These are phyloP conservation scores for Mycena chlorophos DNA, from an alignment of 768 basidiomycete genomes.

Conservation along the genomic window DNA sequence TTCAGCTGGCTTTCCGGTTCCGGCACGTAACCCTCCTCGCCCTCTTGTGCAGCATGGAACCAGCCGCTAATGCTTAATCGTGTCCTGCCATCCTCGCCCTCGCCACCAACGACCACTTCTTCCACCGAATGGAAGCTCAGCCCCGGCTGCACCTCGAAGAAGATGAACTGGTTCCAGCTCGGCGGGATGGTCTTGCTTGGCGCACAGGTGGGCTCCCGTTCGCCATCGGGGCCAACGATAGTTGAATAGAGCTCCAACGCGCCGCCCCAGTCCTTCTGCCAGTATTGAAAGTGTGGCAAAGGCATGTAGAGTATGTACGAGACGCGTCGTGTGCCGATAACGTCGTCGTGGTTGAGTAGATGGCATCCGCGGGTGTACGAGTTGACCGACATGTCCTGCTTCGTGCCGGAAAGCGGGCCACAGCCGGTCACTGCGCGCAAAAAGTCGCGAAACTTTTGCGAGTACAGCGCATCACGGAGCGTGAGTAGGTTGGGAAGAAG, in stretches of 20 bases:
- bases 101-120: slow-evolving; percentile 86
- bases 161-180: slow-evolving; percentile 86
- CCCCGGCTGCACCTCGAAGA: slow-evolving; percentile 93
- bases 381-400: slow-evolving; percentile 95
- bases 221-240: slow-evolving; percentile 55
- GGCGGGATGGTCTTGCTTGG: slow-evolving; percentile 73
- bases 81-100: slow-evolving; percentile 63
- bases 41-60: slow-evolving; percentile 92
- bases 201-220: slow-evolving; percentile 64
- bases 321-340: slow-evolving; percentile 89
- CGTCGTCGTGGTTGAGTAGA: slow-evolving; percentile 97
- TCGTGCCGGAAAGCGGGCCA: slow-evolving; percentile 84
- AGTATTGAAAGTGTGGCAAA: slow-evolving; percentile 65
- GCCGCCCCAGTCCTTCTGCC: slow-evolving; percentile 91
- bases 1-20: slow-evolving; percentile 53
- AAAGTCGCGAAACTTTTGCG: slow-evolving; percentile 75
- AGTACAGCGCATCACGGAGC: slow-evolving; percentile 92
- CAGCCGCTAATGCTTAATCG: slow-evolving; percentile 92
- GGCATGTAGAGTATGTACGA: slow-evolving; percentile 98
- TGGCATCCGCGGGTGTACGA: slow-evolving; percentile 91
- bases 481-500: slow-evolving; percentile 77
- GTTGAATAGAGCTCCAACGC: slow-evolving; percentile 92
- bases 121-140: slow-evolving; percentile 95
- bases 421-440: slow-evolving; percentile 88
- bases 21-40: slow-evolving; percentile 81